Evolutionary conservation across 2,329 filamentous ascomycete genomes (phyloP), one percentile per base, ranked within the genome.

Genomic region (Hypoxylon sp.): DNA sequence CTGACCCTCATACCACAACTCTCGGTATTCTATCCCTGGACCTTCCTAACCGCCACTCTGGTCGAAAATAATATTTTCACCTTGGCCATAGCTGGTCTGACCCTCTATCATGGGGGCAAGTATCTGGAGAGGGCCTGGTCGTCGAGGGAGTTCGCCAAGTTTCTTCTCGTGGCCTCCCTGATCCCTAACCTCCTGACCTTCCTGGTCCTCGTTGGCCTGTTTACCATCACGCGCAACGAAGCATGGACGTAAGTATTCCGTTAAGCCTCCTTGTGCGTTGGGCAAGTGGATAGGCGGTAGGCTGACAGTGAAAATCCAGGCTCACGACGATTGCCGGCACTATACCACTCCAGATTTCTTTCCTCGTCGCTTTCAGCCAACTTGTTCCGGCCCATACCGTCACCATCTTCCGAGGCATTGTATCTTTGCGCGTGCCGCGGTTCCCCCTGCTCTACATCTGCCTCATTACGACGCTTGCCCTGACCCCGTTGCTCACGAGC

Each of bases 61-160:
- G 92, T 97, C 45, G 95, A 99, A 79, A 90, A 91, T 75, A 98
- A 98, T 74, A 81, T 98, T 68, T 90, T 97, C 70, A 96, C 92
- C 9, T 81, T 97, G 38, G 77, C 85, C 21, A 86, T 96, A 55
- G 92, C 91, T 43, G 88, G 83, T 23, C 79, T 88, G 38, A 93
- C 93, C 1, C 77, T 98, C 50, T 96, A 93, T 75, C 91, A 97
- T 78, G 94, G 94, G 52, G 95, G 95, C 8, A 87, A 92, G 68
- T 99, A 99, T 75, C 85, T 99, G 18, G 95, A 99, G 82, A 84
- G 95, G 70, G 94, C 95, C 27, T 99, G 94, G 95, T 93, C 92
- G 26, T 94, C 91, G 21, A 85, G 84, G 55, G 94, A 98, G 75
- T 91, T 97, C 73, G 91, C 87, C 70, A 97, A 96, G 76, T 97